Conservation (phyloP, 2,329 filamentous ascomycete genomes). For the Diaporthe humulicola region DNA sequence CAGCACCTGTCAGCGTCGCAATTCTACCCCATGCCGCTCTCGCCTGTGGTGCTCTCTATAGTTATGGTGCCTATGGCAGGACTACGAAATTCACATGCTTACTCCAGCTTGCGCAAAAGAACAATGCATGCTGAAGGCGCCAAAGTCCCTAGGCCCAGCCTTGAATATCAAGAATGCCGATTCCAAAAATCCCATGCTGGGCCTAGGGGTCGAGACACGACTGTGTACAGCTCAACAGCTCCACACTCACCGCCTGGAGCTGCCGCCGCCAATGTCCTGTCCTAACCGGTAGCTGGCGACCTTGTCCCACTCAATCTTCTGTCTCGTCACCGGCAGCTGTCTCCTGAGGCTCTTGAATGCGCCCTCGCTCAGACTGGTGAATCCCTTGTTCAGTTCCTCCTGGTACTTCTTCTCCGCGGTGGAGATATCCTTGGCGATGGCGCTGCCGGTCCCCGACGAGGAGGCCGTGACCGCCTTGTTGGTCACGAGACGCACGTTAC, state of each 20-base stretch:
- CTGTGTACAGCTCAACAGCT: not conserved
- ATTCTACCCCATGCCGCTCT: not conserved
- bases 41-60: not conserved
- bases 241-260: conserved; percentile 62
- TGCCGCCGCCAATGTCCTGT: conserved; percentile 81
- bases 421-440: conserved; percentile 83
- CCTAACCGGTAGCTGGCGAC: conserved; percentile 91
- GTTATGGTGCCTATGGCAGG: not conserved
- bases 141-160: not conserved
- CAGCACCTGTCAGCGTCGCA: not conserved
- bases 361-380: conserved; percentile 89
- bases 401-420: conserved; percentile 91
- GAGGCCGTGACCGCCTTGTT: conserved; percentile 78
- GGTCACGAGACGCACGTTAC: conserved; percentile 95
- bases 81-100: not conserved
- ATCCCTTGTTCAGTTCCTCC: conserved; percentile 93
- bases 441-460: conserved; percentile 73
- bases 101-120: not conserved
- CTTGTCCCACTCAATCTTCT: conserved; percentile 99
- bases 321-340: conserved; percentile 94
- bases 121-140: not conserved
- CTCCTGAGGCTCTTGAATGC: conserved; percentile 94
- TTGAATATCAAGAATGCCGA: not conserved
- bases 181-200: not conserved
- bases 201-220: not conserved